Conservation (phyloP, 495 filamentous ascomycete species). For the Trichoderma orchidacearum region DNA sequence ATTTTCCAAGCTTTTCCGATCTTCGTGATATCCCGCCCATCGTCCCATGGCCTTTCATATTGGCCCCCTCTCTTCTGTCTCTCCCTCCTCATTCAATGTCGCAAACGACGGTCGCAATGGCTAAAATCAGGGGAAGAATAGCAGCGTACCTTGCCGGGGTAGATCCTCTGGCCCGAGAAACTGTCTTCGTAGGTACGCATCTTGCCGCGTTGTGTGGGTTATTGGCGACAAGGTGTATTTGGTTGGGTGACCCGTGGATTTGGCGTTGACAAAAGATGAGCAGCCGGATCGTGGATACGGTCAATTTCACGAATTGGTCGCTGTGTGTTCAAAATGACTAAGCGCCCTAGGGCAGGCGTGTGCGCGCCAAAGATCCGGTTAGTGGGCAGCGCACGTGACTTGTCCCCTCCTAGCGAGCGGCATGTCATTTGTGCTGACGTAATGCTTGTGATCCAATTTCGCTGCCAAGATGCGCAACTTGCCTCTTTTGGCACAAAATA, state of each 20-base stretch:
- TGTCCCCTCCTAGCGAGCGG: background rate
- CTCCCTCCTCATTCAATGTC: background rate
- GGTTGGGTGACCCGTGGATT: conserved; percentile 10
- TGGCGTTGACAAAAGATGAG: conserved; percentile 4
- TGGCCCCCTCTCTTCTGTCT: background rate
- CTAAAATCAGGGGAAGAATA: background rate
- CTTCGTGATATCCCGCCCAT: background rate
- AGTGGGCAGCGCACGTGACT: background rate
- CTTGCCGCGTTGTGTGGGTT: conserved; percentile 37
- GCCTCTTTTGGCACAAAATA: too few species aligned
- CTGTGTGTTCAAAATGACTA: conserved; percentile 4
- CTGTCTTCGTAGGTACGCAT: conserved; percentile 98
- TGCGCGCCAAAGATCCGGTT: background rate
- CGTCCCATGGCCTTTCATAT: background rate
- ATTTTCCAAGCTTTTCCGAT: background rate
- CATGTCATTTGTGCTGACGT: too few species aligned
- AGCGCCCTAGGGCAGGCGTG: conserved; percentile 5
- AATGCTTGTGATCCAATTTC: too few species aligned
- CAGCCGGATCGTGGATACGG: background rate
- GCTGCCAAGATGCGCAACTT: too few species aligned
- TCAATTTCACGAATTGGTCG: conserved; percentile 6
- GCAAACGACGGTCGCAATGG: background rate
- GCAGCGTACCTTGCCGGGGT: conserved; percentile 88
- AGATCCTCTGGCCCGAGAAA: conserved; percentile 96
- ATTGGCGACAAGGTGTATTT: conserved; percentile 22